A percentile compares a stretch with the other conserved stretches of the same genome.
phyloP scores from a whole-genome alignment of 495 filamentous ascomycete species.

The Xylaria intraflava region DNA sequence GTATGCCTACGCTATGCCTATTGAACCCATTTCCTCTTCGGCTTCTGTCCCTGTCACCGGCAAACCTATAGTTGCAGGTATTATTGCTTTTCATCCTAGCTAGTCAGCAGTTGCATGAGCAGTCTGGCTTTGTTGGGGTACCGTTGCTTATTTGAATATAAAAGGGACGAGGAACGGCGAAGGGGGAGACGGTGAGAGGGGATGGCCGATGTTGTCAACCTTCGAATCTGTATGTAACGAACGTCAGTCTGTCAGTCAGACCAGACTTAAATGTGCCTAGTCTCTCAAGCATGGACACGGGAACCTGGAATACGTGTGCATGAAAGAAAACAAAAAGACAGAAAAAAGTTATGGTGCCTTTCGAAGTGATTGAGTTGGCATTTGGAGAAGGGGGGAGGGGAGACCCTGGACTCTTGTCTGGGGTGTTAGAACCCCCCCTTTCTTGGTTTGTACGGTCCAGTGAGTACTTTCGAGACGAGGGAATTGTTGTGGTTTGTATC shows the following conservation, averaged over 20 bases:
- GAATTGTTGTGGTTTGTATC: too few species aligned
- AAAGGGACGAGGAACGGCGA: neutral
- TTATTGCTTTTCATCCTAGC: conserved; percentile 4
- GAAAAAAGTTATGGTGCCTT: neutral
- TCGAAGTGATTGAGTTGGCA: neutral
- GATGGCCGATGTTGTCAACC: neutral
- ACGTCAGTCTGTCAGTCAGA: too few species aligned
- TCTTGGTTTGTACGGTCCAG: too few species aligned
- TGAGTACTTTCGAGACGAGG: too few species aligned
- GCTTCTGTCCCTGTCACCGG: neutral
- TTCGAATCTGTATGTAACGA: conserved; percentile 4
- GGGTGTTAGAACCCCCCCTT: too few species aligned
- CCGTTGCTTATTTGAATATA: conserved; percentile 3
- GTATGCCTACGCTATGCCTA: conserved; percentile 3
- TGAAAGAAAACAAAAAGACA: neutral
- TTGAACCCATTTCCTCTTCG: neutral
- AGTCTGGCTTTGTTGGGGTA: conserved; percentile 2
- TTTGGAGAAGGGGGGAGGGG: neutral
- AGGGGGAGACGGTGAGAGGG: neutral
- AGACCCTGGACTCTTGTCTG: too few species aligned
- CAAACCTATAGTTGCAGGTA: neutral
- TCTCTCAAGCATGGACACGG: too few species aligned
- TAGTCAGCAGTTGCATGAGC: neutral
- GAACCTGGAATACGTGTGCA: conserved; percentile 3
- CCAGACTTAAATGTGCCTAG: neutral